Percentiles rank a stretch among this genome's conserved stretches.
phyloP scores from a whole-genome alignment of 129 eudicot genomes.

The Saposhnikovia divaricata region DNA sequence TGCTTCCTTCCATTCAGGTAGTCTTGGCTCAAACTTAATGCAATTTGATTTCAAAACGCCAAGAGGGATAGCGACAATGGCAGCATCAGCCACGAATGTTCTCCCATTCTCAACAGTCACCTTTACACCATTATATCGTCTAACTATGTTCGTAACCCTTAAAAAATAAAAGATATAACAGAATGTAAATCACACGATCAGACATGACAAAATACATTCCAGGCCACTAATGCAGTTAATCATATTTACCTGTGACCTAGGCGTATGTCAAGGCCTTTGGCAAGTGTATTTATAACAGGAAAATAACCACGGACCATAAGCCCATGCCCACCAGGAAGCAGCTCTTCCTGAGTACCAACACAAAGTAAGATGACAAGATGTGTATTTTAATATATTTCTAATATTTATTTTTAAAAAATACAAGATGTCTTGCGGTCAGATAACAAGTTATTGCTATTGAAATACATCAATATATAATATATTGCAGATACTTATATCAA shows the following conservation, averaged over 20 bases:
- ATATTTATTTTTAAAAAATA: too few species aligned
- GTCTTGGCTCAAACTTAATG: conserved; percentile 76
- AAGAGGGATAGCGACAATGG: conserved; percentile 72
- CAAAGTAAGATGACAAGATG: not conserved
- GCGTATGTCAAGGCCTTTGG: conserved; percentile 88
- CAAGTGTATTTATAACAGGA: conserved; percentile 85
- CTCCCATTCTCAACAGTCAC: conserved; percentile 72
- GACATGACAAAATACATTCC: not conserved
- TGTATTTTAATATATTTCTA: too few species aligned
- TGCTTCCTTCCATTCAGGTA: conserved; percentile 86
- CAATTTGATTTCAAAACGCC: conserved; percentile 76
- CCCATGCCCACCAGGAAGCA: conserved; percentile 98
- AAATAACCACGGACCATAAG: conserved; percentile 94
- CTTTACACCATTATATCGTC: conserved; percentile 62
- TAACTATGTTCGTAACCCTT: conserved; percentile 62
- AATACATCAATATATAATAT: not conserved
- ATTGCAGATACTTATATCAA: not conserved
- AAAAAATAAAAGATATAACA: not conserved
- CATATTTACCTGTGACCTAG: conserved; percentile 56
- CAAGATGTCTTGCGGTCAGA: not conserved
- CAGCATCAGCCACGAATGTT: conserved; percentile 82
- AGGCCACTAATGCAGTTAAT: not conserved
- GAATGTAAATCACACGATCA: conserved; percentile 11
- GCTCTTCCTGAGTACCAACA: conserved; percentile 52
- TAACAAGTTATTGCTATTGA: not conserved